Conservation (phyloP, 306 rosid species). For the Vigna reflexopilosa region DNA sequence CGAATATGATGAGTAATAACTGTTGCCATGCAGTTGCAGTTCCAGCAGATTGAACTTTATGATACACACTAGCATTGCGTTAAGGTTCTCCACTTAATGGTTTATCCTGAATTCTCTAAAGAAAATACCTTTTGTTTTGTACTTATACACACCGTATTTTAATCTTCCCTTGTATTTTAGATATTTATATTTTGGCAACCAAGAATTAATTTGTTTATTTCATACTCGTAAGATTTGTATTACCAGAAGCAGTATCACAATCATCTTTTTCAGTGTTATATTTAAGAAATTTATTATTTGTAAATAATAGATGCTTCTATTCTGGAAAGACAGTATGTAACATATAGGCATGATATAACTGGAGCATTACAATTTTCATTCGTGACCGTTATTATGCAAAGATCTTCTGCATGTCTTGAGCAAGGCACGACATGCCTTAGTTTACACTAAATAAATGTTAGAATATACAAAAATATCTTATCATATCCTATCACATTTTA, state of each 20-base stretch:
- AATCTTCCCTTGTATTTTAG: neutral
- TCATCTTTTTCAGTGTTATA: neutral
- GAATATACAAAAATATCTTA: neutral
- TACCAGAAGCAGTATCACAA: neutral
- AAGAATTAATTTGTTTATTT: neutral
- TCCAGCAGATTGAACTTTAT: neutral
- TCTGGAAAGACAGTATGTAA: neutral
- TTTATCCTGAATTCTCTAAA: constrained; percentile 45
- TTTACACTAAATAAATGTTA: neutral
- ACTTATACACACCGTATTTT: no score
- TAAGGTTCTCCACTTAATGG: neutral
- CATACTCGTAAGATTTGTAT: neutral
- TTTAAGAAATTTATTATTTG: neutral
- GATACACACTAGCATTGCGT: neutral
- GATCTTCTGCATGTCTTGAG: neutral
- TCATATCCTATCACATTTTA: neutral
- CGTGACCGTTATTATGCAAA: neutral
- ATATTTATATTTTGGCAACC: neutral
- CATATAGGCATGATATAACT: neutral
- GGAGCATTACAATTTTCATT: constrained; percentile 4
- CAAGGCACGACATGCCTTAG: neutral
- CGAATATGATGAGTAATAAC: neutral
- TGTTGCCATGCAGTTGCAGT: neutral
- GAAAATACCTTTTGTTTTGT: constrained; percentile 22
- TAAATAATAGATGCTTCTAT: neutral